Percentiles rank a stretch among this genome's conserved stretches.
Conservation (phyloP, 2,329 filamentous ascomycete genomes). For the Trichophyton rubrum region DNA sequence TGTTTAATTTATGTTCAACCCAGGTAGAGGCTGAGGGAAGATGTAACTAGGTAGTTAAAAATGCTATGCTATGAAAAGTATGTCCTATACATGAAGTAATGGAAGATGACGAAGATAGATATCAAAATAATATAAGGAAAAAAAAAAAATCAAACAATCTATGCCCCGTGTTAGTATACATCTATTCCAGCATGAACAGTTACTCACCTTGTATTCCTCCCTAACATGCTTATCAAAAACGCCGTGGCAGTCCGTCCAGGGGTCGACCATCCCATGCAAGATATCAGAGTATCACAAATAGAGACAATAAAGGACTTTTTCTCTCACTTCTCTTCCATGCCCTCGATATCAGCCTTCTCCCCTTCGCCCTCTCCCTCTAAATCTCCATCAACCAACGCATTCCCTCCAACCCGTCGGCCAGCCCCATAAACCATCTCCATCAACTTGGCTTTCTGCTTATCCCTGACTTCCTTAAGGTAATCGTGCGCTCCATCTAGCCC, state of each 20-base stretch:
- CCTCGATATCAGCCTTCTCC: constrained; percentile 6
- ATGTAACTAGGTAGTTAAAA: neutral
- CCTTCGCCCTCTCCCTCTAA: neutral
- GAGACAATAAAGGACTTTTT: neutral
- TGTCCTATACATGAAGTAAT: neutral
- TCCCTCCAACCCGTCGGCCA: constrained; percentile 17
- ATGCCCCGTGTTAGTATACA: no score
- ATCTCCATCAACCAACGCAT: neutral
- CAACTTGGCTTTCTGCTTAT: constrained; percentile 69
- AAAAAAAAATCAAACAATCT: no score
- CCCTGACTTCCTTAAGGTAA: constrained; percentile 62
- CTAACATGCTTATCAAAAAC: no score
- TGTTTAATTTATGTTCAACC: neutral
- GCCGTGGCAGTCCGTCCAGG: no score
- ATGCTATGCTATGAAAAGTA: neutral
- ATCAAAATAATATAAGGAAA: neutral
- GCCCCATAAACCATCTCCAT: constrained; percentile 65
- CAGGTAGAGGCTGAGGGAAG: neutral
- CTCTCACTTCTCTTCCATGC: constrained; percentile 6
- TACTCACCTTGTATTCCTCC: no score
- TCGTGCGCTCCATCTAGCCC: constrained; percentile 69
- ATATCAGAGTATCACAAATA: neutral
- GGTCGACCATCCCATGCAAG: neutral
- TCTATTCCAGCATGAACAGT: no score
- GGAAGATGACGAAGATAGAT: neutral